Evolutionary conservation across 2,329 filamentous ascomycete species (phyloP).

Genomic region (Chlorencoelia australis): DNA sequence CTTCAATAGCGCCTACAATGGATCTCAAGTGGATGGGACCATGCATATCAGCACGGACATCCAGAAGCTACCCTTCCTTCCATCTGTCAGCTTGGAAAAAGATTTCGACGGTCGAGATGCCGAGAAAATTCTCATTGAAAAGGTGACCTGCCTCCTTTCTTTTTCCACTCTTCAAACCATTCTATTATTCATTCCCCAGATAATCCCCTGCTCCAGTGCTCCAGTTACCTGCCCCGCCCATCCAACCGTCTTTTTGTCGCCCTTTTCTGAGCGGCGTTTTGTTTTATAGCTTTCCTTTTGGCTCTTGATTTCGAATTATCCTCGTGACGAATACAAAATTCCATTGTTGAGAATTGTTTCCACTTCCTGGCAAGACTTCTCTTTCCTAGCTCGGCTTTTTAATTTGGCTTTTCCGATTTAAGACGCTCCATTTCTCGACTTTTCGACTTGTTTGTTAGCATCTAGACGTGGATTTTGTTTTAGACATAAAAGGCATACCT

Average conservation of each 20-base stretch:
- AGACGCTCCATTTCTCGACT: too few relatives aligned
- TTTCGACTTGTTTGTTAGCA: too few relatives aligned
- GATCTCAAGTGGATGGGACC: constrained; percentile 3
- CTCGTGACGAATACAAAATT: too few relatives aligned
- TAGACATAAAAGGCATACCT: constrained; percentile 7
- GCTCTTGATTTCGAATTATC: neutral
- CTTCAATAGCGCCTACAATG: constrained; percentile 11
- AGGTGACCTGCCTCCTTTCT: constrained; percentile 4
- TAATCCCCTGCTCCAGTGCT: constrained; percentile 1
- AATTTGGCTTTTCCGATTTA: too few relatives aligned
- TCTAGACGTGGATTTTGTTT: constrained; percentile 11
- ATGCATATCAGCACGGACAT: constrained; percentile 14
- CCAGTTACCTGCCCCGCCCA: too few relatives aligned
- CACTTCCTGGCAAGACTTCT: too few relatives aligned
- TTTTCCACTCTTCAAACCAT: constrained; percentile 8
- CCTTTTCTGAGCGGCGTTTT: constrained; percentile 12
- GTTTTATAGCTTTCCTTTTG: constrained; percentile 7
- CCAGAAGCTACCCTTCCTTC: constrained; percentile 7
- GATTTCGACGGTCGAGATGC: constrained; percentile 1
- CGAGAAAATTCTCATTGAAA: constrained; percentile 11
- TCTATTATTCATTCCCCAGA: constrained; percentile 2
- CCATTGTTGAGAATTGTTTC: too few relatives aligned
- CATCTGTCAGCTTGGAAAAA: constrained; percentile 3
- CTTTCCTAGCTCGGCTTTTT: too few relatives aligned
- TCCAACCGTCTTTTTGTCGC: constrained; percentile 4